Evolutionary conservation across 441 rosid genomes (phyloP), one percentile per base, ranked within the genome.

Genomic region (Corymbia calophylla): DNA sequence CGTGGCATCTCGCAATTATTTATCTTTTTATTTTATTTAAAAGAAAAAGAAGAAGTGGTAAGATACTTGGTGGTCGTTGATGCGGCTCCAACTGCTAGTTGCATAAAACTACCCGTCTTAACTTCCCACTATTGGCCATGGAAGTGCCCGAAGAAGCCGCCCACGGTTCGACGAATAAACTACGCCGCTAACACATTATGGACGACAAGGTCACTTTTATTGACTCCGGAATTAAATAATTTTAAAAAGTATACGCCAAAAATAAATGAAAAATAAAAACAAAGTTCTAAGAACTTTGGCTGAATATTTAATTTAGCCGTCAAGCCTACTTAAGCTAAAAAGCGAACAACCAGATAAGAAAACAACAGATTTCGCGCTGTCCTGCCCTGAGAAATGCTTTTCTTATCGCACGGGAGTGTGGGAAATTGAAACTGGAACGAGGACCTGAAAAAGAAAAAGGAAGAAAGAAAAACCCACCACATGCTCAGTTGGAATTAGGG

Each of bases 391-490:
- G 87, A 56, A 47, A 47, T 87, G 73, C 60, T 70, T 53, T 81
- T 47, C 44, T 64, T 66, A 17, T 51, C 89, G 48, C 89, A 87
- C 89, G 86, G 86, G 29, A 66, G 47, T 53, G 53, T 64, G 53
- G 39, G 48, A 55, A 49, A 31, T 25, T 23, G 80, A 85, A 85
- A 54, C 87, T 86, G 51, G 82, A 73, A 39, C 82, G 25, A 39
- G 49, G 29, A 39, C 9, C 21, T 7, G 29, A 73, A 11, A 73
- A 35, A 73, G 7, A 23, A 19, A 39, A 73, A 39, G 7, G 7
- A 13, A 21, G 12, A 12, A 21, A 21, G 29, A 73, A 87, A 55
- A 88, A 90, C 87, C 90, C 88, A 91, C 91, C 93, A 91, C 93
- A 90, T 91, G 92, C 88, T 70, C 47, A 11, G 82, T 73, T 73